Evolutionary conservation across 75 land plant species (phyloP), one percentile per base, ranked within the genome.

Genomic region (Pinus albicaulis): DNA sequence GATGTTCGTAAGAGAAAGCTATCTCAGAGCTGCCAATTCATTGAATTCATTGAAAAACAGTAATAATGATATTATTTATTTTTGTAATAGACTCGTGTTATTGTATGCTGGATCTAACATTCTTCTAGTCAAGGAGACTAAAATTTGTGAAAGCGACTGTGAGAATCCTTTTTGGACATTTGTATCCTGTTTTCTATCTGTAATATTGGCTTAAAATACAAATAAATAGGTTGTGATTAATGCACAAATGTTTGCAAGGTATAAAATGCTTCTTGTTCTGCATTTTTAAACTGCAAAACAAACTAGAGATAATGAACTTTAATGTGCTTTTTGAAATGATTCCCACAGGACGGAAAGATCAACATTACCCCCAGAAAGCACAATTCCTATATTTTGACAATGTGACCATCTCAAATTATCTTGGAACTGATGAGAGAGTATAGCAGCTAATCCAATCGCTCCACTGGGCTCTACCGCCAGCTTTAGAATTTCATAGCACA

Each of bases 391-490:
- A 64, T 86, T 81, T 48, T 74, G 84, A 76, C 76, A 69, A 14
- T 78, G 65, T 57, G 79, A 74, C 80, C 82, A 81, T 26, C 76
- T 76, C 19, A 80, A 75, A 69, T 86, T 86, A 7, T 78, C 72
- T 68, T 76, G 81, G 76, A 91, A 89, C 63, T 87, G 63, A 8
- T 82, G 70, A 15, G 98, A 95, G 31, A 93, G 60, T 57, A 88
- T 87, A 65, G 84, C 98, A 34, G 96, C 96, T 66, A 95, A 83
- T 22, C 94, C 97, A 62, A 93, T 85, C 57, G 92, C 96, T 68
- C 94, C 98, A 74, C 98, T 95, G 3, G 98, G 98, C 83, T 95
- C 98, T 41, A 95, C 92, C 1, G 77, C 89, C 71, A 95, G 79
- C 76, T 95, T 95, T 73, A 95, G 85, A 60, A 85, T 83, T 80